Evolutionary conservation across 1,284 basidiomycete species (phyloP), one percentile per base, ranked within the genome.

Genomic region (Tylopilus orsonianus): DNA sequence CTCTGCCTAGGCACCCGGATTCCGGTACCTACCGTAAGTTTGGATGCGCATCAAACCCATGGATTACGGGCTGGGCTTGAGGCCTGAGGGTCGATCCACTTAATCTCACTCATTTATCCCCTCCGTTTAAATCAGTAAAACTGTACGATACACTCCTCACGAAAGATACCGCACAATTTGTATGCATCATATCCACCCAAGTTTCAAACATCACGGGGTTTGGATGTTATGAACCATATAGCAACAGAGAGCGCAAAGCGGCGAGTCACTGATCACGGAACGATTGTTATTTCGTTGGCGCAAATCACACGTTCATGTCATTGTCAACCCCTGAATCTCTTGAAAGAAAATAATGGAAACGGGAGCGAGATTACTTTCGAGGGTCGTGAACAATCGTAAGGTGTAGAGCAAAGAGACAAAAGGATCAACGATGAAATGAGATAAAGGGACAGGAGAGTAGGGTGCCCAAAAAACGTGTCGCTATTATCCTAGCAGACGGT

Each of bases 371-470:
- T 38, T 46, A 58, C 48, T 44, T 45, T 50, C 41, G 16, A 40
- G 26, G 48, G 34, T 56, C 56, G 32, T 58, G 14, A 60, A 43
- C 27, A 27, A 33, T 59, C 60, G 44, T 59, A 44, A 60, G 24
- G 16, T 26, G 46, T 9, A 46, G 20, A 35, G 34, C 16, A 30
- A 38, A 26, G 16, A 16, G 9, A 20, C 16, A 14, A 27, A 29
- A 12, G 9, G 20, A 32, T 37, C 33, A 51, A 20, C 26, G 39
- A 41, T 36, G 30, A 35, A 29, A 14, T 19, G 19, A 32, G 35
- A 24, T 5, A 35, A 12, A n/a, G 13, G 26, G 33, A 14, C 5
- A 14, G n/a, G 14, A 18, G 12, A 30, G 20, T 16, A 8, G 8
- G n/a, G 23, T 16, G 14, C 34, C 30, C 12, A 3, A 44, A 38